phyloP scores from a whole-genome alignment of 306 rosid species.

The Acmispon strigosus region DNA sequence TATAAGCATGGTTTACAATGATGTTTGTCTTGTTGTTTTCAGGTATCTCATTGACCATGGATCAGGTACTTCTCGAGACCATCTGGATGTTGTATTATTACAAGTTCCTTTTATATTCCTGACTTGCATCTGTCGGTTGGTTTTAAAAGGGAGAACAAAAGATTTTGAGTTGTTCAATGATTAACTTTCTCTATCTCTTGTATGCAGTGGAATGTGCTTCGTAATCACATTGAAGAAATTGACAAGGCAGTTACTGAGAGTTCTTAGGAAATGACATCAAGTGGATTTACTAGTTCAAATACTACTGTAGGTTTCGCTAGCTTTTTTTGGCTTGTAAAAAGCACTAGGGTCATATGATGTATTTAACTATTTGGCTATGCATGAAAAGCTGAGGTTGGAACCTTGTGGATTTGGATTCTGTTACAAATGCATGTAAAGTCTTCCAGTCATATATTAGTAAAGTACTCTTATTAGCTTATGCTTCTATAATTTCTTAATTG shows the following conservation, averaged over 20 bases:
- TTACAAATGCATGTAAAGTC: conserved; percentile 19
- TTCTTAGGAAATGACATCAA: conserved; percentile 17
- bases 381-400: neutral
- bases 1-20: conserved; percentile 10
- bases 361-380: neutral
- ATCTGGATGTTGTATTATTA: neutral
- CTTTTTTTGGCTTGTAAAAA: conserved; percentile 4
- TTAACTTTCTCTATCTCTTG: neutral
- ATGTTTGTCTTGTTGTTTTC: conserved; percentile 33
- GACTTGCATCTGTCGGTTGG: neutral
- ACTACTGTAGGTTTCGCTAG: neutral
- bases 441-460: neutral
- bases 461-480: neutral
- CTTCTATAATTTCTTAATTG: neutral
- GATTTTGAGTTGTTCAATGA: neutral
- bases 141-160: neutral
- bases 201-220: conserved; percentile 84
- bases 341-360: conserved; percentile 11
- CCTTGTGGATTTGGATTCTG: neutral
- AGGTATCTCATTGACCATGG: conserved; percentile 86
- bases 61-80: conserved; percentile 53
- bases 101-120: neutral
- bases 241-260: conserved; percentile 59
- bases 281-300: conserved; percentile 4
- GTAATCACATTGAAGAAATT: conserved; percentile 61